Conservation (phyloP, 495 filamentous ascomycete species). For the Pyronema domesticum region DNA sequence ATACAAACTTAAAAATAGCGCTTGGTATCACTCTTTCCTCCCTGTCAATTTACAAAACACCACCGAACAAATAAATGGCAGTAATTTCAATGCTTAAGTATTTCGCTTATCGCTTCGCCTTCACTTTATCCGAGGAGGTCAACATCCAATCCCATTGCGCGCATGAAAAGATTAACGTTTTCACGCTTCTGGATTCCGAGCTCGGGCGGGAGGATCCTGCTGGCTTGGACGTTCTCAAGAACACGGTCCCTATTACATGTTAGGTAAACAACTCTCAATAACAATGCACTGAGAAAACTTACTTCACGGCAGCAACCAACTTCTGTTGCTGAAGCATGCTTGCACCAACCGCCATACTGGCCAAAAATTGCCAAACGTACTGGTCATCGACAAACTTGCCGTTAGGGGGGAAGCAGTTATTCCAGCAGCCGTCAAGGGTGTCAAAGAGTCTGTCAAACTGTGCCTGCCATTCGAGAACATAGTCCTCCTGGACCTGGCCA, state of each 20-base stretch:
- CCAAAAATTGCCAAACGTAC: slow-evolving; percentile 96
- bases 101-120: neutral
- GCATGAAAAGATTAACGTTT: slow-evolving; percentile 96
- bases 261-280: neutral
- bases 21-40: too few relatives aligned
- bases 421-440: slow-evolving; percentile 60
- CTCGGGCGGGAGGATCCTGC: slow-evolving; percentile 73
- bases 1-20: too few relatives aligned
- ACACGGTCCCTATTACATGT: slow-evolving; percentile 52
- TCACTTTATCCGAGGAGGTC: slow-evolving; percentile 58
- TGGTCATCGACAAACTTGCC: slow-evolving; percentile 72
- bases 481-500: slow-evolving; percentile 45
- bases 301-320: slow-evolving; percentile 86
- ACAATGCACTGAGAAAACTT: slow-evolving; percentile 22
- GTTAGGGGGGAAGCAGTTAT: slow-evolving; percentile 66
- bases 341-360: slow-evolving; percentile 80
- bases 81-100: too few relatives aligned
- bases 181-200: slow-evolving; percentile 62
- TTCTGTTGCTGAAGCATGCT: slow-evolving; percentile 85
- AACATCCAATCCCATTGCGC: slow-evolving; percentile 91
- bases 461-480: slow-evolving; percentile 66
- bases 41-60: too few relatives aligned
- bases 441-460: slow-evolving; percentile 80
- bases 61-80: too few relatives aligned
- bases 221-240: slow-evolving; percentile 79